Conservation (phyloP, 2,329 filamentous ascomycete species). For the Fusarium bulbicola region DNA sequence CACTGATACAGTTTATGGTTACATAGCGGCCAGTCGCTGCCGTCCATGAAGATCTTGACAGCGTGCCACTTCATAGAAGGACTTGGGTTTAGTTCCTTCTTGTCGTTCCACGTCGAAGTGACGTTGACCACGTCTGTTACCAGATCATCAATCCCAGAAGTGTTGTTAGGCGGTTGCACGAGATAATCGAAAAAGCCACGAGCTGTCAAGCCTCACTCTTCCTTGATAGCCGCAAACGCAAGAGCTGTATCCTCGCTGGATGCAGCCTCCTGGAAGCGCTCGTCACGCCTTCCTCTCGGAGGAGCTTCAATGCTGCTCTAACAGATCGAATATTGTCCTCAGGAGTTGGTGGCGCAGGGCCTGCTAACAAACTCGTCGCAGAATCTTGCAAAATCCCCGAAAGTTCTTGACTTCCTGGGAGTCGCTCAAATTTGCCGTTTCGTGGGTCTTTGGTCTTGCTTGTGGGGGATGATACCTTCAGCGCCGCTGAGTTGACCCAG, state of each 20-base stretch:
- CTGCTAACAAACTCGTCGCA: not conserved
- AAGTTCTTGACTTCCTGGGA: not conserved
- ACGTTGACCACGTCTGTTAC: not conserved
- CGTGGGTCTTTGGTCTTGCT: not conserved
- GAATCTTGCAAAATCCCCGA: not conserved
- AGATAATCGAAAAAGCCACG: not conserved
- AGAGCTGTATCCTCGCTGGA: not conserved
- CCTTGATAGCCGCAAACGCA: not conserved
- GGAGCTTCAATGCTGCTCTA: not conserved
- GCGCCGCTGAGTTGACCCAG: not conserved
- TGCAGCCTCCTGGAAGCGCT: not conserved
- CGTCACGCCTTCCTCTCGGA: not conserved
- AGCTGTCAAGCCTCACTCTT: not conserved
- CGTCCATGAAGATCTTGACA: not conserved
- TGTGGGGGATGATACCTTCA: not conserved
- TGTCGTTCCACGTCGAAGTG: not conserved
- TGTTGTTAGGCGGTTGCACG: not conserved
- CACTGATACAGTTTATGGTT: rapidly evolving
- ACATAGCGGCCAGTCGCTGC: conserved; percentile 36
- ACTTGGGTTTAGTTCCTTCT: not conserved
- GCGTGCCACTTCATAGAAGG: not conserved
- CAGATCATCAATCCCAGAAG: not conserved
- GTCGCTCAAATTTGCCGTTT: not conserved
- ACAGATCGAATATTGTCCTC: not conserved
- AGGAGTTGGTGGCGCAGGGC: not conserved